Evolutionary conservation across 2,329 filamentous ascomycete genomes (phyloP).

Genomic region (Acephala macrosclerotiorum): DNA sequence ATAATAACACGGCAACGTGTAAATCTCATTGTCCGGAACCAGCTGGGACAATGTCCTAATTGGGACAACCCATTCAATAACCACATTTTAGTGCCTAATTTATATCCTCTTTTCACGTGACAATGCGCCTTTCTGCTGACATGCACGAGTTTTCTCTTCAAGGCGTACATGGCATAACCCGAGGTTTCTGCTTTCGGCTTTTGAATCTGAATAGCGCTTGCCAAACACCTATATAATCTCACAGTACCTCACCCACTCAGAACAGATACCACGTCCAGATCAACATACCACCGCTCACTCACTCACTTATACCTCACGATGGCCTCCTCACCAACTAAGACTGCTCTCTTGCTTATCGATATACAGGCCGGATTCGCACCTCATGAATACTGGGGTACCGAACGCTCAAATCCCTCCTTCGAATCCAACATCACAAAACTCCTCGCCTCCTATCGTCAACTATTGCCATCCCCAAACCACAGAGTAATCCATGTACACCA

Average conservation of each 20-base stretch:
- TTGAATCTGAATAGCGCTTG: background rate
- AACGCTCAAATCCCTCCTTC: constrained; percentile 53
- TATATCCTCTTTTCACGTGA: constrained; percentile 2
- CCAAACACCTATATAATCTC: background rate
- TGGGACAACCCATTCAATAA: no score
- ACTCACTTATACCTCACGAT: background rate
- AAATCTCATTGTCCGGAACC: no score
- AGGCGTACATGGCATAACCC: background rate
- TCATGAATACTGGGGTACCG: constrained; percentile 48
- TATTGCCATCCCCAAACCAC: constrained; percentile 43
- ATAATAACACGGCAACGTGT: no score
- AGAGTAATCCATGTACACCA: constrained; percentile 56
- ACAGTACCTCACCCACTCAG: background rate
- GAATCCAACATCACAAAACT: constrained; percentile 52
- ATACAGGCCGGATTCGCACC: constrained; percentile 53
- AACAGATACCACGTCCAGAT: background rate
- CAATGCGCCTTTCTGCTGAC: background rate
- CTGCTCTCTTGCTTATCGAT: constrained; percentile 56
- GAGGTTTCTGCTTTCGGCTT: background rate
- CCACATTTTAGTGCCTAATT: background rate
- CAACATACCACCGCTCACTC: no score
- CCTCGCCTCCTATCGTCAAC: constrained; percentile 48
- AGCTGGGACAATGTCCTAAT: no score
- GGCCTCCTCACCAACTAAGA: constrained; percentile 32
- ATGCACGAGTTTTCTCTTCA: background rate